phyloP scores from a whole-genome alignment of 257 asterid genomes.

The Capsicum rhomboideum region DNA sequence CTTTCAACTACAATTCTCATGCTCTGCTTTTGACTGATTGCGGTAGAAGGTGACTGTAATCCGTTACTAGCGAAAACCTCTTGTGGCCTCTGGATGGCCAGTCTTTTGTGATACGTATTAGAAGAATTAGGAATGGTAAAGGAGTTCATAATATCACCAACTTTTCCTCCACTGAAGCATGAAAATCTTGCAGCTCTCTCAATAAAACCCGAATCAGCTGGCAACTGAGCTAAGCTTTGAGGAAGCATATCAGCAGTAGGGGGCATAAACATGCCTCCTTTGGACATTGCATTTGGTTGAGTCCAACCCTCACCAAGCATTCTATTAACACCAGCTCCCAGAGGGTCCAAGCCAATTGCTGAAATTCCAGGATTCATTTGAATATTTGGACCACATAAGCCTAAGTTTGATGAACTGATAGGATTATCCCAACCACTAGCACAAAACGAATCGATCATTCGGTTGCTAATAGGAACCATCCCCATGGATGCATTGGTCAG shows the following conservation, averaged over 20 bases:
- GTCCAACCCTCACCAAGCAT: constrained; percentile 30
- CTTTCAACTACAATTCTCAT: constrained; percentile 21
- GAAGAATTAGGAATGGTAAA: constrained; percentile 18
- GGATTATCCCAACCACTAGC: constrained; percentile 55
- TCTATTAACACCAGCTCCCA: constrained; percentile 14
- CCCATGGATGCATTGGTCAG: background rate
- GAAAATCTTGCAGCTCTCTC: constrained; percentile 87
- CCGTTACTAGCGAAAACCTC: constrained; percentile 29
- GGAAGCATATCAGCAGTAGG: constrained; percentile 42
- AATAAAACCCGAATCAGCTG: constrained; percentile 68
- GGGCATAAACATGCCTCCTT: constrained; percentile 20
- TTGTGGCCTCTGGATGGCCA: constrained; percentile 28
- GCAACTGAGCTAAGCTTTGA: constrained; percentile 57
- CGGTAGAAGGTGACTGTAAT: background rate
- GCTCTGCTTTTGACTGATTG: constrained; percentile 3
- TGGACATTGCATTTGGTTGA: constrained; percentile 18
- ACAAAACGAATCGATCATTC: constrained; percentile 40
- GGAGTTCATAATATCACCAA: constrained; percentile 43
- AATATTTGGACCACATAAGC: constrained; percentile 20
- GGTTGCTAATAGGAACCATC: constrained; percentile 29
- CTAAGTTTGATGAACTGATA: constrained; percentile 28
- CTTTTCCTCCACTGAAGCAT: constrained; percentile 69
- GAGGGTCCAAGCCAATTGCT: background rate
- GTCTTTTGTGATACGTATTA: constrained; percentile 28
- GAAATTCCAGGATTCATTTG: background rate